Conservation (phyloP, 2,329 filamentous ascomycete species). For the Diaporthe citri region DNA sequence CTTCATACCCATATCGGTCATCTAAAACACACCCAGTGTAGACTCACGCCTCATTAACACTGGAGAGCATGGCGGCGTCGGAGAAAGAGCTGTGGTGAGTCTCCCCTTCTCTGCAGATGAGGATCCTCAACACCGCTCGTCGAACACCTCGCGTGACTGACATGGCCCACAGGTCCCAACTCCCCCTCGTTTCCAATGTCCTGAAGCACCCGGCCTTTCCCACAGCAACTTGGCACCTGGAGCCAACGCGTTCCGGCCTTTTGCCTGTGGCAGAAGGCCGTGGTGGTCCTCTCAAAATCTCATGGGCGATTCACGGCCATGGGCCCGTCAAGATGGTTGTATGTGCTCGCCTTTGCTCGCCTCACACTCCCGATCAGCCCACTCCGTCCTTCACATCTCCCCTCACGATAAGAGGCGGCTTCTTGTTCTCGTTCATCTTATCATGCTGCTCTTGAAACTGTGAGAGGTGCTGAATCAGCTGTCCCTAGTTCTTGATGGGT, state of each 20-base stretch:
- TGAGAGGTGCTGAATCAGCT: constrained; percentile 30
- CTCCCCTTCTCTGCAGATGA: background rate
- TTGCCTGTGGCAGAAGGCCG: constrained; percentile 75
- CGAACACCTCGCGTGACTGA: constrained; percentile 8
- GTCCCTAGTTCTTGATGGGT: constrained; percentile 80
- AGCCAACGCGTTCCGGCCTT: constrained; percentile 72
- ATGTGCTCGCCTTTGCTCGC: constrained; percentile 60
- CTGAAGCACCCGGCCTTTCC: constrained; percentile 75
- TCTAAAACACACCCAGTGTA: background rate
- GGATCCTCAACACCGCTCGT: too few relatives aligned
- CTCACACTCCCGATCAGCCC: constrained; percentile 26
- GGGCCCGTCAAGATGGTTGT: constrained; percentile 81
- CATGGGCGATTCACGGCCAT: constrained; percentile 84
- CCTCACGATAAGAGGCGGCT: background rate
- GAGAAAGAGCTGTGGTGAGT: constrained; percentile 35
- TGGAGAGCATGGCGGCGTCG: constrained; percentile 8
- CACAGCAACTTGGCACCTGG: constrained; percentile 76
- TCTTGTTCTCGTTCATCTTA: too few relatives aligned
- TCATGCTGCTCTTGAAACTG: background rate
- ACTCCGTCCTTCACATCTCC: background rate
- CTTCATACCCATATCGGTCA: background rate
- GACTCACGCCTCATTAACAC: background rate
- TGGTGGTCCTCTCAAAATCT: constrained; percentile 81
- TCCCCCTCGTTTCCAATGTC: constrained; percentile 68
- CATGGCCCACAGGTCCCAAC: constrained; percentile 38